A percentile compares a stretch with the other conserved stretches of the same genome.
These are phyloP conservation scores for Hydnum rufescens DNA, from an alignment of 768 basidiomycete species.

Conservation along the genomic window DNA sequence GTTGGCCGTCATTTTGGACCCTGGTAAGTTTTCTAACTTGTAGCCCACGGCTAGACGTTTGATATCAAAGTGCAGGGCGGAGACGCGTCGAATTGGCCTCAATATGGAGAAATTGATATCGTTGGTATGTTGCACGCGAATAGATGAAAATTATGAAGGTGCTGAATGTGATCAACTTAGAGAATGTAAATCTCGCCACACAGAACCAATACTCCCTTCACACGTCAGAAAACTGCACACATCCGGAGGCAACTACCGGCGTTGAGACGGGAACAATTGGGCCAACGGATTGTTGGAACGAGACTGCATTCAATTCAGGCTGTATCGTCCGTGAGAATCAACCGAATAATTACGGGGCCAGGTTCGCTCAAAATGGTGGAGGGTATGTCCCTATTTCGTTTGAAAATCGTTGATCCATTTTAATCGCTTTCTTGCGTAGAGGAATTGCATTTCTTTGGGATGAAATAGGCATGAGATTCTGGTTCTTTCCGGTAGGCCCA, in stretches of 20 bases:
- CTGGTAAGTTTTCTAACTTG: background rate
- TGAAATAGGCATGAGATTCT: background rate
- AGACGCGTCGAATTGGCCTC: background rate
- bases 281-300: constrained; percentile 2
- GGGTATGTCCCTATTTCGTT: background rate
- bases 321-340: constrained; percentile 2
- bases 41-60: too few relatives aligned
- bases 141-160: background rate
- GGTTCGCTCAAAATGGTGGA: constrained; percentile 1
- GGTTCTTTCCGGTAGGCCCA: constrained; percentile 1
- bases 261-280: background rate
- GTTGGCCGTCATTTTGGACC: background rate
- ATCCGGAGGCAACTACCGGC: background rate
- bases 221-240: background rate
- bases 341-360: constrained; percentile 1
- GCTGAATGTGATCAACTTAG: background rate
- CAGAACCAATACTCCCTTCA: background rate
- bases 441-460: background rate
- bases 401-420: background rate
- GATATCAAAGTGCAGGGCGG: background rate
- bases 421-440: background rate
- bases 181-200: constrained; percentile 2
- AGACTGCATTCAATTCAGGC: constrained; percentile 1
- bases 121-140: background rate
- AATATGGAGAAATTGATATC: constrained; percentile 3